Base-by-base conservation (phyloP, 495 filamentous ascomycete species). In the Stereocaulon alpinum region DNA sequence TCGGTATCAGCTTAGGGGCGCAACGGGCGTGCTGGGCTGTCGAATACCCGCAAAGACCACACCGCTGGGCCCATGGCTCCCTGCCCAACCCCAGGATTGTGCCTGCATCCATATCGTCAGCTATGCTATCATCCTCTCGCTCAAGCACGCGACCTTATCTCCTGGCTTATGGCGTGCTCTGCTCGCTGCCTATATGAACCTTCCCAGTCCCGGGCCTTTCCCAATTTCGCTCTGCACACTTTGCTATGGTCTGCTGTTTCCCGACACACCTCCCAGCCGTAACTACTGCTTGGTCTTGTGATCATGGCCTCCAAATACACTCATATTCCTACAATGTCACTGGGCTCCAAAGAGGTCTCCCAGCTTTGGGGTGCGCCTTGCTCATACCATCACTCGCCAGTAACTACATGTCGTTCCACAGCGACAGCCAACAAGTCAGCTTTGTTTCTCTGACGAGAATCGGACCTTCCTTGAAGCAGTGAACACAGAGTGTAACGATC, bases 141-240 rank as follows among this genome's bases (percentile, higher is more conserved):
- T 58, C n/a, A 48, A 41, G 34, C 45, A 50, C n/a, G 44, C 40
- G 20, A 58, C 11, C 56, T 58, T 58, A 58, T 58, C 56, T 58
- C 40, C 29, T 11, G 34, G n/a, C 56, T 32, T 40, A 58, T 58
- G 56, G 22, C 56, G 32, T 58, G 44, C 43, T 58, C 56, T 40
- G 18, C 32, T 50, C 6, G 15, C 48, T 48, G 15, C 42, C 40
- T 41, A 58, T 58, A 58, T 40, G 40, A 58, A 50, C 37, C 37
- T 18, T 37, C 30, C 3, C 0, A 3, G n/a, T 32, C 56, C 44
- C 9, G 4, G 15, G 34, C 20, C 32, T 40, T 30, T 50, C 24
- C 15, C 1, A 37, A 0, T 30, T 50, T 22, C 24, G 22, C 27
- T 50, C 40, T 40, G 4, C 48, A 10, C 20, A 3, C 11, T 18